Conservation (phyloP, 306 rosid species). For the peach (Prunus persica) region Prunus_persica_NCBIv2 NC_034011.1:21086501-21087000, state of each 20-base stretch:
- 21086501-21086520: slow-evolving; percentile 29
- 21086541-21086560: slow-evolving; percentile 14
- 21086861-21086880: neutral
- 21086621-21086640: slow-evolving; percentile 1
- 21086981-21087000: slow-evolving; percentile 12
- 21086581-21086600: slow-evolving; percentile 31
- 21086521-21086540: slow-evolving; percentile 23
- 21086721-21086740: slow-evolving; percentile 20
- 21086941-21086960: slow-evolving; percentile 13
- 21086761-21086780: slow-evolving; percentile 21
- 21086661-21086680: slow-evolving; percentile 24
- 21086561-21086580: slow-evolving; percentile 24
- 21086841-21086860: slow-evolving; percentile 26
- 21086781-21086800: slow-evolving; percentile 23
- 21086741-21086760: slow-evolving; percentile 11
- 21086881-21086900: slow-evolving; percentile 23
- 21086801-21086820: slow-evolving; percentile 6
- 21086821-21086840: slow-evolving; percentile 10
- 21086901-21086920: slow-evolving; percentile 16
- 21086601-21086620: slow-evolving; percentile 19
- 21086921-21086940: slow-evolving; percentile 8
- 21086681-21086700: slow-evolving; percentile 17
- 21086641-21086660: slow-evolving; percentile 8
- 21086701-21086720: slow-evolving; percentile 1
- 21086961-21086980: neutral